These are phyloP conservation scores for Salix dunnii DNA, from an alignment of 345 rosid genomes.

Conservation along the genomic window DNA sequence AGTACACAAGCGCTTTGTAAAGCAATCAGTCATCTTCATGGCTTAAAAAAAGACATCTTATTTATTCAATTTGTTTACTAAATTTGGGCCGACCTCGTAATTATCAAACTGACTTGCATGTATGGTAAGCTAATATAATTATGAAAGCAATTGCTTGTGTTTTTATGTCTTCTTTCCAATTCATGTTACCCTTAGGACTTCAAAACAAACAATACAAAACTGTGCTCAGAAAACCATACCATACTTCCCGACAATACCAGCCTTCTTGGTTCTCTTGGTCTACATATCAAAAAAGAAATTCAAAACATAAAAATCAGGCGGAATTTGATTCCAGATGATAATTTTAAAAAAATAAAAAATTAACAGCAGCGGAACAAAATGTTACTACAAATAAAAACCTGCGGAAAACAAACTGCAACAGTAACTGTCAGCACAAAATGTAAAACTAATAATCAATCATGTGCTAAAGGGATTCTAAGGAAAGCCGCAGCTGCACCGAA, in stretches of 20 bases:
- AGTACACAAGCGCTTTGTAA: no score
- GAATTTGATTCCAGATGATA: no score
- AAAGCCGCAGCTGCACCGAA: no score
- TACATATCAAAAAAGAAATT: neutral
- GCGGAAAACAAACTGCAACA: neutral
- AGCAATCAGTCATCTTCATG: no score
- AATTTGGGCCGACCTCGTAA: neutral
- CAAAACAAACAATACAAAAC: neutral
- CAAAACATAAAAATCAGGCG: neutral
- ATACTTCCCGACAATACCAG: neutral
- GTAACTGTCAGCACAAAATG: no score
- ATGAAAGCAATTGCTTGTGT: neutral
- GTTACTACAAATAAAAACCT: neutral
- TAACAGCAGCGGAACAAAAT: no score
- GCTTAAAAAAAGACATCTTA: no score
- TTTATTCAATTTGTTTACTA: no score
- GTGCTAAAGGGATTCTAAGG: no score
- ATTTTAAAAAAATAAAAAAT: no score
- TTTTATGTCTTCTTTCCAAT: neutral
- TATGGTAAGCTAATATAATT: neutral
- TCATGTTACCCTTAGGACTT: neutral
- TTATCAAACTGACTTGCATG: no score
- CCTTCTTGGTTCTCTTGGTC: constrained; percentile 41
- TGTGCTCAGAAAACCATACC: neutral
- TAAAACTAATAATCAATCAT: no score